These are phyloP conservation scores for Thozetella sp. DNA, from an alignment of 495 filamentous ascomycete genomes.

Conservation along the genomic window DNA sequence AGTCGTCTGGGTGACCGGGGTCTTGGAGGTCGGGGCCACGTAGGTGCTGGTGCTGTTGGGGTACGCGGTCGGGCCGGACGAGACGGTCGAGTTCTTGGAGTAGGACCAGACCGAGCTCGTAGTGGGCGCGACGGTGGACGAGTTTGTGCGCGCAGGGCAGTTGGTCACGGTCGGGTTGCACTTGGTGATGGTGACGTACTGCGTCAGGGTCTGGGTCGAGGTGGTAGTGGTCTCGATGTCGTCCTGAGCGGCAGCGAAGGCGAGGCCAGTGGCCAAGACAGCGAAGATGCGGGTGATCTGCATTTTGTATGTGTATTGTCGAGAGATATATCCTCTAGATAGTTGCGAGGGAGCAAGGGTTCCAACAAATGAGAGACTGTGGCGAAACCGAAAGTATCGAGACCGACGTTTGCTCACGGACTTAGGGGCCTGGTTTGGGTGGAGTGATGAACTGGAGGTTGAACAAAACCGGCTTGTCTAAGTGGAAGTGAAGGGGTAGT, in stretches of 20 bases:
- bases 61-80: constrained; percentile 36
- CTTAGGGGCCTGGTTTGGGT: not conserved
- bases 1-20: constrained; percentile 18
- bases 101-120: constrained; percentile 22
- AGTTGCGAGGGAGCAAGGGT: constrained; percentile 1
- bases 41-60: constrained; percentile 24
- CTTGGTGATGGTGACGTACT: constrained; percentile 48
- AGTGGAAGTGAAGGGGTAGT: not conserved
- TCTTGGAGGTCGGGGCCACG: constrained; percentile 20
- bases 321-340: not conserved
- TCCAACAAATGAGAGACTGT: constrained; percentile 1
- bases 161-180: constrained; percentile 44
- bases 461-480: constrained; percentile 1
- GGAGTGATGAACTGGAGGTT: not conserved
- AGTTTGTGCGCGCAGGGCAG: constrained; percentile 38
- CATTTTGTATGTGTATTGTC: constrained; percentile 25
- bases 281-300: constrained; percentile 35
- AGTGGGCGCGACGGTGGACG: constrained; percentile 21
- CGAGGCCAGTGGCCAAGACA: constrained; percentile 28
- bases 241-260: constrained; percentile 24
- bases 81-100: constrained; percentile 34
- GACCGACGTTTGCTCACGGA: not conserved
- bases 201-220: constrained; percentile 42
- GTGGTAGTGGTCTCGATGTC: constrained; percentile 32
- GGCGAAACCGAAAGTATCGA: constrained; percentile 4